These are phyloP conservation scores for Dactylellina sp. DNA, from an alignment of 2,329 filamentous ascomycete species.

Conservation along the genomic window DNA sequence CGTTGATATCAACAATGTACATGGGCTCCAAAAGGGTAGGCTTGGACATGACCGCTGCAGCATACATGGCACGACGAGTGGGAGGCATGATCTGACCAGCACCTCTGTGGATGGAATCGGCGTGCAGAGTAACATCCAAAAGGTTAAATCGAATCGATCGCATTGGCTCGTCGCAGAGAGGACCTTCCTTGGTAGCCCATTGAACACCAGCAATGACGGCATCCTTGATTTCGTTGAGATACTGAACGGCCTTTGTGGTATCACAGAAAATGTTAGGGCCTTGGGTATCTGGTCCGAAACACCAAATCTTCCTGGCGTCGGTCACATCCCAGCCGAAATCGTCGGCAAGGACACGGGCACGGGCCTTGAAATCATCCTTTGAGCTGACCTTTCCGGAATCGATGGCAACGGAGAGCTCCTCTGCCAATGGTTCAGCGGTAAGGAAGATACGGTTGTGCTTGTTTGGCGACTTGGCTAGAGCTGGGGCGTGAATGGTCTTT, in stretches of 20 bases:
- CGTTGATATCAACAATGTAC: slow-evolving; percentile 99
- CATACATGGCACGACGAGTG: slow-evolving; percentile 96
- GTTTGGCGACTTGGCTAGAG: slow-evolving; percentile 99
- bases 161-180: slow-evolving; percentile 98
- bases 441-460: slow-evolving; percentile 99
- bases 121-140: slow-evolving; percentile 98
- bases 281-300: slow-evolving; percentile 92
- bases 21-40: slow-evolving; percentile 95
- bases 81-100: slow-evolving; percentile 99
- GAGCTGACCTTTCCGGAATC: slow-evolving; percentile 91
- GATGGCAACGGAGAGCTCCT: slow-evolving; percentile 91
- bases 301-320: slow-evolving; percentile 99
- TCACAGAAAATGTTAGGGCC: slow-evolving; percentile 98
- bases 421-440: slow-evolving; percentile 86
- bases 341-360: slow-evolving; percentile 94
- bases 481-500: slow-evolving; percentile 65
- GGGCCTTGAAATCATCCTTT: slow-evolving; percentile 98
- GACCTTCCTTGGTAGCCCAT: slow-evolving; percentile 98
- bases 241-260: slow-evolving; percentile 99
- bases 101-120: slow-evolving; percentile 99
- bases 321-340: slow-evolving; percentile 99
- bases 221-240: slow-evolving; percentile 99
- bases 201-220: slow-evolving; percentile 99
- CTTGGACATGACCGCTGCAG: slow-evolving; percentile 87
- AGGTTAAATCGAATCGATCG: slow-evolving; percentile 98